Evolutionary conservation across 1,284 basidiomycete species (phyloP), one percentile per base, ranked within the genome.

Genomic region (Nidula niveotomentosa): DNA sequence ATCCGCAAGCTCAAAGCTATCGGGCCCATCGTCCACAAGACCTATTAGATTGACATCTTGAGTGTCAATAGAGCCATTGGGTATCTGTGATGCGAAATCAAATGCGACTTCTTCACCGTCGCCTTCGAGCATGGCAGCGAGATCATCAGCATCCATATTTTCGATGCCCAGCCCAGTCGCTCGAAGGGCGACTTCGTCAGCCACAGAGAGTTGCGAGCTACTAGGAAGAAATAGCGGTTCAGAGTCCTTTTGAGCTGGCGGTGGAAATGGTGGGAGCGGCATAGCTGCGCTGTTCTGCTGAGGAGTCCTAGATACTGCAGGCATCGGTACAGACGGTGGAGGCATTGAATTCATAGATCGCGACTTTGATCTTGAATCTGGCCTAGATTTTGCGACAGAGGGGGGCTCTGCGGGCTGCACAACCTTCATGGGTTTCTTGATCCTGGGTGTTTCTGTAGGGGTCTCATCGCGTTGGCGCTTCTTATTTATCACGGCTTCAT

Each of bases 171-270:
- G 68, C 6, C 86, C 87, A 3, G 84, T 83, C 37, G 76, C 76
- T 49, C 75, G 75, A 36, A 88, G 74, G 7, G 74, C 71, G 53
- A 76, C 77, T 58, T 77, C 71, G 41, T 81, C 78, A 37, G 74
- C 76, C 33, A 74, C 73, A 9, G 86, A 85, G 47, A 85, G 72
- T 63, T 90, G 88, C 23, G 87, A 83, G 8, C 67, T 23, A 5
- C 23, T 64, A 12, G 85, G 86, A 41, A 88, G 71, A 66, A 91
- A 89, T 51, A 90, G 76, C 9, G 86, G 86, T 54, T 83, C 81
- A 49, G 68, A 58, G 46, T 65, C 51, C 35, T 54, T 57, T 12
- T 46, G 49, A 49, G 47, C 61, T 58, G 53, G 18, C 34, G 51
- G 35, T 35, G 55, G 55, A 36, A 53, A 37, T 10, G 55, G 51